Evolutionary conservation across 148 eudicot genomes (phyloP), one percentile per base, ranked within the genome.

Genomic region (Fagopyrum homotropicum): DNA sequence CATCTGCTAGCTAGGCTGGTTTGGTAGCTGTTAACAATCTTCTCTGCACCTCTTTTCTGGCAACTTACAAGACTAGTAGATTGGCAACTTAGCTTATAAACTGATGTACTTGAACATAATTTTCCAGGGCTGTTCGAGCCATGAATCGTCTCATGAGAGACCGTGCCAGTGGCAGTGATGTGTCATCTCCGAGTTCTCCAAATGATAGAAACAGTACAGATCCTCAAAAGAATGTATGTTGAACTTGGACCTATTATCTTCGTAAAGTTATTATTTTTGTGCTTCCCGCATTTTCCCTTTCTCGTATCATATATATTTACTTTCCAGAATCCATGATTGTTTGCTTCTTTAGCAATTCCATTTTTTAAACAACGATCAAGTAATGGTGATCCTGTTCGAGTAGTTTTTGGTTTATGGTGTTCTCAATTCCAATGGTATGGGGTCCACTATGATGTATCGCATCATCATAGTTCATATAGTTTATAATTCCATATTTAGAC

Each of bases 91-190:
- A 54, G 59, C 59, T 54, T 4, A 54, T 54, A 54, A 10, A 54
- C 59, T 54, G 19, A 54, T 54, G n/a, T 54, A 54, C 59, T 19
- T 7, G 9, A 14, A 22, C 49, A 43, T 82, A 60, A 16, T 29
- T 72, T 81, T 46, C 76, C 68, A 93, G 97, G 88, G 98, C 94
- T 83, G 98, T 95, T 59, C 88, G 98, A 76, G 93, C 96, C 56
- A 92, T 92, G 98, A 92, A 90, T 80, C 98, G 94, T 47, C 84
- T 91, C 87, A 97, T 91, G 81, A 83, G 88, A 81, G 97, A 88
- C 69, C 91, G 82, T 55, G 71, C 47, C 14, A 46, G 71, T 66
- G 71, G 71, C 71, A 66, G 71, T 66, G 71, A 66, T 66, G 46
- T 46, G 15, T 85, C 90, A n/a, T 81, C 77, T 83, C 81, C 91